phyloP scores from a whole-genome alignment of 129 eudicot species.

The Saussurea involucrata region DNA sequence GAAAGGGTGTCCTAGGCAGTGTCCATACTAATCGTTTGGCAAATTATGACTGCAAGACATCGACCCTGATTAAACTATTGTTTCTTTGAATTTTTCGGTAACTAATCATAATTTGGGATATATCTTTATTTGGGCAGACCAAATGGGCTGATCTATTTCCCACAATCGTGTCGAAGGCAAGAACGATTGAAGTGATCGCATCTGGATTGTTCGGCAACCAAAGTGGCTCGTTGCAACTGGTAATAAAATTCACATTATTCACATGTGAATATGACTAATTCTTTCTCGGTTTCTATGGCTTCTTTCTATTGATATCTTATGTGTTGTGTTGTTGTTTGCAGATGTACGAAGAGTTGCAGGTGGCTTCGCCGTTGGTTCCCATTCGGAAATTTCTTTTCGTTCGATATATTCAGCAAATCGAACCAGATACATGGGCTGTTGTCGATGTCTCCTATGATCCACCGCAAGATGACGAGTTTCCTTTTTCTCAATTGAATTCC shows the following conservation, averaged over 20 bases:
- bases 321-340: background rate
- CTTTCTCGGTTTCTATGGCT: background rate
- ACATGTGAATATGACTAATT: background rate
- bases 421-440: conserved; percentile 43
- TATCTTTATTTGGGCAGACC: conserved; percentile 28
- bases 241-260: background rate
- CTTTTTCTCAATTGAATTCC: conserved; percentile 20
- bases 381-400: conserved; percentile 34
- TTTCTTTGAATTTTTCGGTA: background rate
- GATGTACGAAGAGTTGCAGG: conserved; percentile 54
- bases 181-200: conserved; percentile 37
- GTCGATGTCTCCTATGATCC: conserved; percentile 47
- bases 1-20: no score
- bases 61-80: background rate
- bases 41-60: no score
- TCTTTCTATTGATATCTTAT: background rate
- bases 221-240: conserved; percentile 47
- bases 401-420: conserved; percentile 49
- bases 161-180: conserved; percentile 37
- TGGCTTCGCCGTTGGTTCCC: conserved; percentile 48
- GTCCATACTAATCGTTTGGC: no score
- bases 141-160: conserved; percentile 49
- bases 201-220: conserved; percentile 34
- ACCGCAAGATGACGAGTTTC: conserved; percentile 8
- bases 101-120: background rate